A percentile compares a stretch with the other conserved stretches of the same genome.
Evolutionary conservation across 208 protist genomes (phyloP).

Genomic region (Herpetomonas muscarum): DNA sequence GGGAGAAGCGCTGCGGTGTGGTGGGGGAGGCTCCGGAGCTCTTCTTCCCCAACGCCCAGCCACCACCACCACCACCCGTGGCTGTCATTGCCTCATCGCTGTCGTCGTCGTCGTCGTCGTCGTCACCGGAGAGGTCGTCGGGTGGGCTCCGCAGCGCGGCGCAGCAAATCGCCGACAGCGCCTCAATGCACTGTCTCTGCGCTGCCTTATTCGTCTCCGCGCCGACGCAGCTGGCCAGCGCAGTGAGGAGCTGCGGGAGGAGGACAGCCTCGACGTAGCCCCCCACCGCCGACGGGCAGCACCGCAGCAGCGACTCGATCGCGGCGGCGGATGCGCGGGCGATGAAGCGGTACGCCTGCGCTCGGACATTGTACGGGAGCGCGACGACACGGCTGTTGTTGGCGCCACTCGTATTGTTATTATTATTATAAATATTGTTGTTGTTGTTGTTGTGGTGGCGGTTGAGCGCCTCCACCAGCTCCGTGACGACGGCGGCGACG

Average conservation of each 20-base stretch:
- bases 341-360: slow-evolving; percentile 7
- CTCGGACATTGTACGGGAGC: slow-evolving; percentile 30
- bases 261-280: not conserved
- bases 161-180: slow-evolving; percentile 12
- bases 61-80: no score
- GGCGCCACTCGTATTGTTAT: not conserved
- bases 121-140: slow-evolving; percentile 12
- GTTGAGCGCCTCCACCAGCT: not conserved
- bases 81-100: not conserved
- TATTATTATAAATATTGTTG: not conserved
- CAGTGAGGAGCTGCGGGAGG: slow-evolving; percentile 9
- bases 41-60: not conserved
- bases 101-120: slow-evolving; percentile 4
- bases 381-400: not conserved
- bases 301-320: slow-evolving; percentile 2
- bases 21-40: not conserved
- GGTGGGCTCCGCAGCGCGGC: slow-evolving; percentile 1
- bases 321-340: not conserved
- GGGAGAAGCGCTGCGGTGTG: not conserved
- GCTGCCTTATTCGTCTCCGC: slow-evolving; percentile 28
- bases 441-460: not conserved
- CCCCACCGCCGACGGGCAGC: slow-evolving; percentile 6
- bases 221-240: slow-evolving; percentile 10
- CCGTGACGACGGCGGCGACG: not conserved
- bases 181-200: slow-evolving; percentile 32